Evolutionary conservation across 805 yeast species (phyloP).

Genomic region (Kluyveromyces lactis): DNA sequence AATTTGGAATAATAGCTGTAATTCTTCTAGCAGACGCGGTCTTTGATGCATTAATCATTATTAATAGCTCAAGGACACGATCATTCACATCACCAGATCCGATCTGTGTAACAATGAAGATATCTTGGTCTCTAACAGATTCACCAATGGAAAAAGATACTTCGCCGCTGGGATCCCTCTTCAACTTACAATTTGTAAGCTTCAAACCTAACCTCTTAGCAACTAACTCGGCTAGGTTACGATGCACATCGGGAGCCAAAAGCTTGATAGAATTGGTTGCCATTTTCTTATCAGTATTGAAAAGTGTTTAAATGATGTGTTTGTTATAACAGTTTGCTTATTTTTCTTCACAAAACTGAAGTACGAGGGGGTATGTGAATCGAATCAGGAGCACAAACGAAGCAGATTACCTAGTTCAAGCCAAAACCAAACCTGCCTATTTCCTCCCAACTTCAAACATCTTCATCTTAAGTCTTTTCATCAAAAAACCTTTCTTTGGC

Average conservation of each 20-base stretch:
- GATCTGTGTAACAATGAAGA: slow-evolving; percentile 69
- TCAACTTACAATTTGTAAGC: slow-evolving; percentile 54
- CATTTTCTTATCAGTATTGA: slow-evolving; percentile 32
- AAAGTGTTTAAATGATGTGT: neutral
- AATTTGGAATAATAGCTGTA: slow-evolving; percentile 75
- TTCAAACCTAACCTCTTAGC: slow-evolving; percentile 52
- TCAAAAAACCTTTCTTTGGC: too few species aligned
- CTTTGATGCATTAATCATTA: slow-evolving; percentile 76
- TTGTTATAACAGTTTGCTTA: neutral
- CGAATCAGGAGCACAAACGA: neutral
- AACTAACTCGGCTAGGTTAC: slow-evolving; percentile 62
- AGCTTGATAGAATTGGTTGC: slow-evolving; percentile 65
- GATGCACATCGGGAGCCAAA: slow-evolving; percentile 59
- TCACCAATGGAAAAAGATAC: slow-evolving; percentile 72
- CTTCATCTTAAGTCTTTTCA: too few species aligned
- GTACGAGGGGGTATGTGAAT: neutral
- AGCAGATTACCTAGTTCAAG: neutral
- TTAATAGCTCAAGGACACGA: slow-evolving; percentile 61
- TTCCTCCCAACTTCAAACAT: too few species aligned
- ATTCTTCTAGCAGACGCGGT: slow-evolving; percentile 78
- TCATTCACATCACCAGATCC: slow-evolving; percentile 76
- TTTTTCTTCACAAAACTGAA: neutral
- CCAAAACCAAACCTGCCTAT: too few species aligned
- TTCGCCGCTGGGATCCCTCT: slow-evolving; percentile 64
- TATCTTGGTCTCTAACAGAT: slow-evolving; percentile 78